These are phyloP conservation scores for Botrytis paeoniae DNA, from an alignment of 2,329 filamentous ascomycete species.

Conservation along the genomic window DNA sequence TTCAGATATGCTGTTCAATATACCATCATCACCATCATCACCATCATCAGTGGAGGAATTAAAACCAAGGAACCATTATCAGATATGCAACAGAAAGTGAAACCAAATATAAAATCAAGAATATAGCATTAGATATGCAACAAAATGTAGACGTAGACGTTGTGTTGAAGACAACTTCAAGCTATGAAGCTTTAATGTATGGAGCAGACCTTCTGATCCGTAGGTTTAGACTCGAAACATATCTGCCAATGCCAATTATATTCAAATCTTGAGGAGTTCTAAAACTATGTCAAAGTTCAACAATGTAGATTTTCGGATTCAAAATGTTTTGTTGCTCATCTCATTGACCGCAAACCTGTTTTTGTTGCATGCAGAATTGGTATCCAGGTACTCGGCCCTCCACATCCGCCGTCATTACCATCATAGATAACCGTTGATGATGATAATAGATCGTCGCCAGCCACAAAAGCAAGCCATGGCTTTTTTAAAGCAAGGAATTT, in stretches of 20 bases:
- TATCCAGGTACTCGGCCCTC: neutral
- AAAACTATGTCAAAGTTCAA: neutral
- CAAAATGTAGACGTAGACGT: neutral
- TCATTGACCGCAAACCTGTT: conserved; percentile 9
- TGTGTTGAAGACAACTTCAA: neutral
- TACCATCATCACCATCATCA: neutral
- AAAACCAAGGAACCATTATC: conserved; percentile 1
- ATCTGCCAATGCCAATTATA: neutral
- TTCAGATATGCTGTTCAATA: neutral
- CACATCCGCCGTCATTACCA: neutral
- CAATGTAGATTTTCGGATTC: neutral
- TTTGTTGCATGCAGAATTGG: neutral
- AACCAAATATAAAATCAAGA: neutral
- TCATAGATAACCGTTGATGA: neutral
- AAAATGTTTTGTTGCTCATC: conserved; percentile 1
- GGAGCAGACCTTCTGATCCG: neutral
- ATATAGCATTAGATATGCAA: neutral
- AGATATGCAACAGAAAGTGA: neutral
- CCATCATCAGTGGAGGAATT: neutral
- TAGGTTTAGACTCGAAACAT: neutral
- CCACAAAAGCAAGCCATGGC: neutral
- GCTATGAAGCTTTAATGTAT: neutral
- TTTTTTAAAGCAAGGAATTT: neutral
- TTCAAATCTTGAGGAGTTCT: neutral
- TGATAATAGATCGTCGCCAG: neutral